Conservation (phyloP, 768 basidiomycete genomes). For the Naganishia vaughanmartiniae region DNA sequence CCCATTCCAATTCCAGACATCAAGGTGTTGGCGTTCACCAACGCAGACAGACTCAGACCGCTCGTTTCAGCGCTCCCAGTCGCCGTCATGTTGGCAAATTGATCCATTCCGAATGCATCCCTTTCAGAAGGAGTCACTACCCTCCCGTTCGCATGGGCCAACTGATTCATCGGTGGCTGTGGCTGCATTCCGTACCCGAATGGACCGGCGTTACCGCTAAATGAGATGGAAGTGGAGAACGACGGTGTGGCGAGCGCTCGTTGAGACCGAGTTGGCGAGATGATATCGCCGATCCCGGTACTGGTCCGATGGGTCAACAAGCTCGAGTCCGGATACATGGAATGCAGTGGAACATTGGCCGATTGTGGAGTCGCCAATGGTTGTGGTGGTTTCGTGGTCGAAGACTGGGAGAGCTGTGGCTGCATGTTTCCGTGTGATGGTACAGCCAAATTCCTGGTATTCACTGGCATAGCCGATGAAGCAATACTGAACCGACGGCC, state of each 20-base stretch:
- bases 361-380: neutral
- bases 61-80: neutral
- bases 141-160: slow-evolving; percentile 15
- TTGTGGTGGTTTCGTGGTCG: neutral
- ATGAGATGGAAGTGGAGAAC: neutral
- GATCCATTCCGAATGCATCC: neutral
- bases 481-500: slow-evolving; percentile 11
- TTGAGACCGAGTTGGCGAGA: slow-evolving; percentile 7
- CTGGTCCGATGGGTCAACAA: slow-evolving; percentile 8
- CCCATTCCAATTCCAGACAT: slow-evolving; percentile 5
- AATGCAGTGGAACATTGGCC: slow-evolving; percentile 13
- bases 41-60: slow-evolving; percentile 1
- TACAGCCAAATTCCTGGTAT: neutral
- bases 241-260: neutral
- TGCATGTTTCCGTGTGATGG: neutral
- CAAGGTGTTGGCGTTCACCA: neutral
- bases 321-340: slow-evolving; percentile 19
- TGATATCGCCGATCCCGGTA: slow-evolving; percentile 17
- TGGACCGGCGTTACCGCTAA: neutral
- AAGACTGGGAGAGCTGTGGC: neutral
- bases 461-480: slow-evolving; percentile 1
- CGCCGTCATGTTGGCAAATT: neutral
- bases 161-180: slow-evolving; percentile 21
- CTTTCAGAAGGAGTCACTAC: slow-evolving; percentile 15
- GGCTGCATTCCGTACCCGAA: neutral